Evolutionary conservation across 768 basidiomycete genomes (phyloP), one percentile per base, ranked within the genome.

Genomic region (Boletus bicolor): DNA sequence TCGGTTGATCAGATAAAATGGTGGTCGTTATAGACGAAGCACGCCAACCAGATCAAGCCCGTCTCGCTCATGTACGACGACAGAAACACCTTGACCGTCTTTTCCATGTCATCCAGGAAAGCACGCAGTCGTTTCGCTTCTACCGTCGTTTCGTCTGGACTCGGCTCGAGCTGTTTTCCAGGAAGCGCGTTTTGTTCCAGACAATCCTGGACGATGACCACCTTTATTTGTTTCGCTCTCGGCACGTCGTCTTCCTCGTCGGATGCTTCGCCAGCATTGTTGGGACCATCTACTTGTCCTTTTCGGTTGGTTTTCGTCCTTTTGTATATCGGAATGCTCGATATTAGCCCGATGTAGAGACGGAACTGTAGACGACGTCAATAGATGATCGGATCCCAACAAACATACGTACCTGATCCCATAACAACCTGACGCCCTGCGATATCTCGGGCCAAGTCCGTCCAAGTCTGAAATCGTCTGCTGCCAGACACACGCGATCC

Each of bases 71-170:
- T 83, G 61, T 85, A 80, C 2, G 86, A 86, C 2, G 86, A 85
- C 55, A 92, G 72, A 69, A 90, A 92, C 14, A 89, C 75, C 56
- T 76, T 83, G 59, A 86, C 71, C 36, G 76, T 68, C n/a, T 67
- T 68, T 56, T 83, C 86, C 7, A 89, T 85, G 51, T 88, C 77
- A 34, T 79, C 70, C 51, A 90, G 62, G 66, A 92, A 92, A 2
- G 70, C 63, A 4, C 74, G 64, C 54, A 84, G 71, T 65, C 72
- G 56, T 6, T 50, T 52, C 12, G 51, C 49, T 44, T 64, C 61
- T 19, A 49, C 24, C 5, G 54, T 57, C 7, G 57, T 56, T 17
- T 44, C 28, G 19, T 63, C 62, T 7, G 53, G 47, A 44, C 32
- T 48, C 1, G 65, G 71, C 45, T 67, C 65, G 24, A 72, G 60